Evolutionary conservation across 163 green algal species (phyloP).

Genomic region (Prototheca stagnorum): DNA sequence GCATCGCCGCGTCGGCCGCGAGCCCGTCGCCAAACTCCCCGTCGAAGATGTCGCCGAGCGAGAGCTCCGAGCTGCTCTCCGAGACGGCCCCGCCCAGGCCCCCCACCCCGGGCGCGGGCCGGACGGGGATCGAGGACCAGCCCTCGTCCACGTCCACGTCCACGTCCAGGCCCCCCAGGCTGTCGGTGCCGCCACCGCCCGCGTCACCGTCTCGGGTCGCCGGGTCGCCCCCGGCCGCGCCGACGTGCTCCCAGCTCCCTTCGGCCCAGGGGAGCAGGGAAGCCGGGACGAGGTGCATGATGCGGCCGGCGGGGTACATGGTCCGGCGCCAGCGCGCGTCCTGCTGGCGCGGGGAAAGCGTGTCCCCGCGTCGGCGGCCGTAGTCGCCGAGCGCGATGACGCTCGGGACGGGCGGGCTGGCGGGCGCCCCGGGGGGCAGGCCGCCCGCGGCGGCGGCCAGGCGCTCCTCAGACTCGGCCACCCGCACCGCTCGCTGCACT

Average conservation of each 20-base stretch:
- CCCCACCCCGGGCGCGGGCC: too few relatives aligned
- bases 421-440: not conserved
- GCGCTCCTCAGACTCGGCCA: constrained; percentile 9
- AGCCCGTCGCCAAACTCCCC: too few relatives aligned
- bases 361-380: not conserved
- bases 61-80: too few relatives aligned
- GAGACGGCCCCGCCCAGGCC: too few relatives aligned
- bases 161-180: too few relatives aligned
- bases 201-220: not conserved
- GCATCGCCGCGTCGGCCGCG: too few relatives aligned
- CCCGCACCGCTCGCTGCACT: constrained; percentile 12
- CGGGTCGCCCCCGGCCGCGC: not conserved
- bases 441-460: not conserved
- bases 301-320: constrained; percentile 60
- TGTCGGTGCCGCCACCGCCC: too few relatives aligned
- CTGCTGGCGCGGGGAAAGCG: constrained; percentile 1
- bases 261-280: constrained; percentile 13
- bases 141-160: too few relatives aligned
- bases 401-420: constrained; percentile 2
- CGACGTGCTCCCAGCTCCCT: not conserved
- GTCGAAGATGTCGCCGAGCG: too few relatives aligned
- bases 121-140: too few relatives aligned
- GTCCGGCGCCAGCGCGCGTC: constrained; percentile 24
- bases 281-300: constrained; percentile 63
- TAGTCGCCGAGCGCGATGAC: constrained; percentile 16